phyloP scores from a whole-genome alignment of 768 basidiomycete genomes.

The Brasilioporus rufonigricans region DNA sequence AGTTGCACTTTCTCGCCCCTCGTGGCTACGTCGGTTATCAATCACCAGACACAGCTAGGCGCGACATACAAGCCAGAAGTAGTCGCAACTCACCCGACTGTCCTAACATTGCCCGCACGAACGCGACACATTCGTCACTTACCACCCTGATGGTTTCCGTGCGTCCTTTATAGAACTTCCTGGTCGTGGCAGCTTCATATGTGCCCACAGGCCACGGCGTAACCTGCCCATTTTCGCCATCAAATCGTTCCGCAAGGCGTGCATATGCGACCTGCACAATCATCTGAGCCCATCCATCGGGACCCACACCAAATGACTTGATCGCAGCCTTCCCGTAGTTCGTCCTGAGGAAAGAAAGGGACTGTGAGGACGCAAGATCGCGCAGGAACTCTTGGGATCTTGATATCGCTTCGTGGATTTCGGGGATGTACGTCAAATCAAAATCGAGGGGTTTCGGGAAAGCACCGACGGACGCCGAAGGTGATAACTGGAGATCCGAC shows the following conservation, averaged over 20 bases:
- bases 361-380: constrained; percentile 62
- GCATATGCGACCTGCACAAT: constrained; percentile 86
- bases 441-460: constrained; percentile 60
- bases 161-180: constrained; percentile 83
- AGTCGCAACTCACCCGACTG: constrained; percentile 26
- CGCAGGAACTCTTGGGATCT: constrained; percentile 53
- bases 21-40: constrained; percentile 13
- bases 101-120: constrained; percentile 74
- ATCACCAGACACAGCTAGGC: not conserved
- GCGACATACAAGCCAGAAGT: not conserved
- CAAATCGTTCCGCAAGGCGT: constrained; percentile 50
- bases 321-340: constrained; percentile 83
- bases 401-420: constrained; percentile 45
- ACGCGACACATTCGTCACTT: constrained; percentile 71
- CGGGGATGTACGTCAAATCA: constrained; percentile 45
- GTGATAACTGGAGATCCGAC: constrained; percentile 60
- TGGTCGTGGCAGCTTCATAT: constrained; percentile 94
- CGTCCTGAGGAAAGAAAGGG: constrained; percentile 60
- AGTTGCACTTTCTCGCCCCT: constrained; percentile 46
- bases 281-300: constrained; percentile 95
- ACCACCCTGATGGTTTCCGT: constrained; percentile 94
- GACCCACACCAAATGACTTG: constrained; percentile 85
- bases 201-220: constrained; percentile 63
- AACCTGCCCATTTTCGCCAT: constrained; percentile 16
- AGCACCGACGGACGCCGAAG: constrained; percentile 12